Evolutionary conservation across 2,329 filamentous ascomycete species (phyloP).

Genomic region (Sphaceloma murrayae): DNA sequence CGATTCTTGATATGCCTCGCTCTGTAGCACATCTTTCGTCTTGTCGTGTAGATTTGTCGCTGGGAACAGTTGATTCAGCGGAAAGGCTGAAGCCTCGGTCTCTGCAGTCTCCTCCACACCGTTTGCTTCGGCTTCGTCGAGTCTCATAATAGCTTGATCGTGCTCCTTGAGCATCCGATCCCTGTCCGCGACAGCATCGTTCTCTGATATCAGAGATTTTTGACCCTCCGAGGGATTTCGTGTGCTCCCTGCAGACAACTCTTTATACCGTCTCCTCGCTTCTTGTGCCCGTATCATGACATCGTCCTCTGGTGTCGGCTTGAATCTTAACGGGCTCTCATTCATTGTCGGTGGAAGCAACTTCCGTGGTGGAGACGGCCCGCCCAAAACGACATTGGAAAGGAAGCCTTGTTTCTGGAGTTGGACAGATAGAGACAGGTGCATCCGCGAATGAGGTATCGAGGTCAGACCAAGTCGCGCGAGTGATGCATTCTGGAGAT

Average conservation of each 20-base stretch:
- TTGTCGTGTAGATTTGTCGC: constrained; percentile 15
- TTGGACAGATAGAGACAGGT: constrained; percentile 63
- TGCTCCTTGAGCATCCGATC: too few relatives aligned
- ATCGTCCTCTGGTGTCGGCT: background rate
- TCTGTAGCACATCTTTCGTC: background rate
- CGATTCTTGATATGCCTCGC: constrained; percentile 11
- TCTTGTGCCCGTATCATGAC: too few relatives aligned
- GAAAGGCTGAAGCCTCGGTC: background rate
- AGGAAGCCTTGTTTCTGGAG: constrained; percentile 78
- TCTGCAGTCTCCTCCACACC: too few relatives aligned
- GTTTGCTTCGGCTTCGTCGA: too few relatives aligned
- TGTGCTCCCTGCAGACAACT: too few relatives aligned
- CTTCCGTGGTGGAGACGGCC: constrained; percentile 42
- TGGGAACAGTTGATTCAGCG: constrained; percentile 14
- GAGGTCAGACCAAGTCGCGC: constrained; percentile 80
- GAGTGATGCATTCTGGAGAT: constrained; percentile 79
- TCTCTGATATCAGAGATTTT: too few relatives aligned
- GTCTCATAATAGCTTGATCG: too few relatives aligned
- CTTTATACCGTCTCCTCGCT: too few relatives aligned
- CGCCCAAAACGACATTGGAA: constrained; percentile 66
- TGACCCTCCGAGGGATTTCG: too few relatives aligned
- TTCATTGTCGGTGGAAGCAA: constrained; percentile 23
- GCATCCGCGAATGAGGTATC: constrained; percentile 68
- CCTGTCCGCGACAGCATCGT: too few relatives aligned
- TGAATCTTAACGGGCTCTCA: constrained; percentile 1